Percentiles rank a stretch among this genome's conserved stretches.
Conservation (phyloP, 331 rosid species). For the Ulmus americana region DNA sequence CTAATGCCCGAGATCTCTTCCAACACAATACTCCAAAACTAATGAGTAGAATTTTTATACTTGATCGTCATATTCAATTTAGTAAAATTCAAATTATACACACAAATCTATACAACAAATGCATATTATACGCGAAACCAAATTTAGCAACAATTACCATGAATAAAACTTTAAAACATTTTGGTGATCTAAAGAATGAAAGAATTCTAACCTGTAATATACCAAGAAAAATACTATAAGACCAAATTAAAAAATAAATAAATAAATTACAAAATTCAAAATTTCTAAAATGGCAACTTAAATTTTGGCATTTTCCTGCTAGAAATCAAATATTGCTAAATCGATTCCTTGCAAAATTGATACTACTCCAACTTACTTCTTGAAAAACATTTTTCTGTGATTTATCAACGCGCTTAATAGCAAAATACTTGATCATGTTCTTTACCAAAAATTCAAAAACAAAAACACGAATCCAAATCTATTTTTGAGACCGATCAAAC, state of each 20-base stretch:
- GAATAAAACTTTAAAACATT: conserved; percentile 74
- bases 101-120: neutral
- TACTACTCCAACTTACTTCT: too few relatives aligned
- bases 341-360: too few relatives aligned
- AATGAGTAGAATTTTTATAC: conserved; percentile 98
- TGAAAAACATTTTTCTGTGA: conserved; percentile 78
- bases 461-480: too few relatives aligned
- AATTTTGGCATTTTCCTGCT: too few relatives aligned
- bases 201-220: conserved; percentile 70
- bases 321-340: too few relatives aligned
- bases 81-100: neutral
- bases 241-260: neutral
- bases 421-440: conserved; percentile 44
- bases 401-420: conserved; percentile 89
- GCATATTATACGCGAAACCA: too few relatives aligned
- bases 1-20: too few relatives aligned
- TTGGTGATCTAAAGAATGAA: conserved; percentile 67
- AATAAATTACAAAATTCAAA: neutral
- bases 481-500: too few relatives aligned
- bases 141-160: conserved; percentile 42
- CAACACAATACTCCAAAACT: conserved; percentile 91
- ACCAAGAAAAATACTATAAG: neutral
- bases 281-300: too few relatives aligned
- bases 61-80: conserved; percentile 21
- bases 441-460: too few relatives aligned